A percentile compares a stretch with the other conserved stretches of the same genome.
Evolutionary conservation across 495 filamentous ascomycete species (phyloP).

Genomic region (Chaetomium tenue): DNA sequence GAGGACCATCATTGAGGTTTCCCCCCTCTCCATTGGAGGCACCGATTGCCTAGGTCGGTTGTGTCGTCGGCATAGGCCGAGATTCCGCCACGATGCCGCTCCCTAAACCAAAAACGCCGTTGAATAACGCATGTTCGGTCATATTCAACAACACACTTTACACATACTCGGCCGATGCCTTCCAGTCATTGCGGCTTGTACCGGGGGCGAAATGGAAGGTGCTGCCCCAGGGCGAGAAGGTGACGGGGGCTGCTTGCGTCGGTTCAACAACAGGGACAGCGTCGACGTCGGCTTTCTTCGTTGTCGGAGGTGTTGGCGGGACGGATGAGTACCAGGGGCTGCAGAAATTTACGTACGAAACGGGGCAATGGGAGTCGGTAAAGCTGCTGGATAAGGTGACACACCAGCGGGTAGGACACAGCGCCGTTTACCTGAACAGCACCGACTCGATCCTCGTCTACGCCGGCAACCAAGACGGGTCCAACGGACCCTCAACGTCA

Average conservation of each 20-base stretch:
- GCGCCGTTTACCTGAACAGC: conserved; percentile 69
- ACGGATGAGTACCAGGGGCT: conserved; percentile 66
- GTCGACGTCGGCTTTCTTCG: conserved; percentile 63
- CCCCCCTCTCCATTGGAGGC: conserved; percentile 19
- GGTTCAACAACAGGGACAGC: conserved; percentile 58
- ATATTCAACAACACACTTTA: conserved; percentile 84
- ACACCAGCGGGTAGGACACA: conserved; percentile 69
- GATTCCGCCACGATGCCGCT: conserved; percentile 53
- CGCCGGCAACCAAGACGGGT: conserved; percentile 65
- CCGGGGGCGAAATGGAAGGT: conserved; percentile 68
- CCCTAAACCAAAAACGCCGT: conserved; percentile 61
- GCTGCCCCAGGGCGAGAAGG: conserved; percentile 61
- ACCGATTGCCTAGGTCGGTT: conserved; percentile 18
- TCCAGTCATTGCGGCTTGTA: conserved; percentile 69
- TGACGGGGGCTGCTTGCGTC: conserved; percentile 76
- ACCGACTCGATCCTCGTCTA: conserved; percentile 76
- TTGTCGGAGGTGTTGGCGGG: conserved; percentile 72
- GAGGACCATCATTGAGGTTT: conserved; percentile 16
- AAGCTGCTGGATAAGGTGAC: conserved; percentile 53
- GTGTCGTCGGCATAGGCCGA: conserved; percentile 10
- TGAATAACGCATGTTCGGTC: conserved; percentile 77
- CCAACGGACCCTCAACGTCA: conserved; percentile 57
- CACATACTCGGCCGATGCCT: conserved; percentile 70
- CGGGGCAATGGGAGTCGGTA: conserved; percentile 72
- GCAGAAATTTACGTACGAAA: conserved; percentile 77